Conservation (phyloP, 2,329 filamentous ascomycete species). For the Curvularia verruculosa region DNA sequence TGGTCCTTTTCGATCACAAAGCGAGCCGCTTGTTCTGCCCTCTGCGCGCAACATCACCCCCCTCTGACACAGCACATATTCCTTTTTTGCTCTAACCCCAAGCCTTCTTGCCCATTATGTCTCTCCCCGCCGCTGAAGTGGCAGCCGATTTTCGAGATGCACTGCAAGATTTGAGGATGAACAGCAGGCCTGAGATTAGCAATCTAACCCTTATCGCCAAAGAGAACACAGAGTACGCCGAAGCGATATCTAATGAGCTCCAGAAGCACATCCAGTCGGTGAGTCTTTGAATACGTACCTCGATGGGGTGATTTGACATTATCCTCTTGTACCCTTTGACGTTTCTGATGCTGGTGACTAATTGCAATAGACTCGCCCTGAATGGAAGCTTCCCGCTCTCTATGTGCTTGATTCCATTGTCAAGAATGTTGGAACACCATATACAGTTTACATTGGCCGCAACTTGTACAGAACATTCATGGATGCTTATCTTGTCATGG, state of each 20-base stretch:
- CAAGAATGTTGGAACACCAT: conserved; percentile 97
- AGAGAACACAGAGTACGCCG: conserved; percentile 94
- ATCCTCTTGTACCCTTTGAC: not conserved
- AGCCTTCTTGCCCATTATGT: conserved; percentile 61
- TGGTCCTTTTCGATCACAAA: conserved; percentile 33
- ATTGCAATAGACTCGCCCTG: conserved; percentile 75
- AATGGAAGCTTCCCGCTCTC: conserved; percentile 90
- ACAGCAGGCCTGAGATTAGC: conserved; percentile 94
- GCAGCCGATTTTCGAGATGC: conserved; percentile 94
- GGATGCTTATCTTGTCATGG: conserved; percentile 92
- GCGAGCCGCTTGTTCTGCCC: conserved; percentile 29
- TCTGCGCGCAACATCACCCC: conserved; percentile 25
- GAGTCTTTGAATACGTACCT: conserved; percentile 56
- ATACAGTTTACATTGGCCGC: conserved; percentile 91
- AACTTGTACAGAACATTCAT: conserved; percentile 95
- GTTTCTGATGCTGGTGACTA: conserved; percentile 18
- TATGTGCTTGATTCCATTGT: conserved; percentile 98
- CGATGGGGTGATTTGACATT: not conserved
- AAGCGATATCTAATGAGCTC: conserved; percentile 87
- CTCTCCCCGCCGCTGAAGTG: conserved; percentile 77
- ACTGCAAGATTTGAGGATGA: conserved; percentile 86
- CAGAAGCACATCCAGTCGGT: conserved; percentile 95
- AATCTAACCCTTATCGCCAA: conserved; percentile 97
- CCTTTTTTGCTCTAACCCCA: conserved; percentile 31
- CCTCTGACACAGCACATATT: conserved; percentile 17